Evolutionary conservation across 2,329 filamentous ascomycete genomes (phyloP).

Genomic region (Exophiala aquamarina): DNA sequence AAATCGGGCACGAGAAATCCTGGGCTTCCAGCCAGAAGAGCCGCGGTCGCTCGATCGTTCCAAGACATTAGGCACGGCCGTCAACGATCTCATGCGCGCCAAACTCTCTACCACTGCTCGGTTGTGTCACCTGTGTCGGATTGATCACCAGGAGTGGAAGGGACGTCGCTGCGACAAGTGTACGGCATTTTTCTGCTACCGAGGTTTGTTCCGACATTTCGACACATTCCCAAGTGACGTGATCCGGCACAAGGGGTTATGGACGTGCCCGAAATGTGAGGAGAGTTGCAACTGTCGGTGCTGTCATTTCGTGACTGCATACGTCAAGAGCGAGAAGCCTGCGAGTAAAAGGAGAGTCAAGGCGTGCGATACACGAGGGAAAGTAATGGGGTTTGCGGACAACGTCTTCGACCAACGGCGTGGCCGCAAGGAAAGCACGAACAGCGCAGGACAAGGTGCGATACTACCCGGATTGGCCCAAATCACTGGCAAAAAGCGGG

Average conservation of each 20-base stretch:
- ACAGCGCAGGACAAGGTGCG: not conserved
- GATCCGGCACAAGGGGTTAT: conserved; percentile 31
- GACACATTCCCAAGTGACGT: conserved; percentile 34
- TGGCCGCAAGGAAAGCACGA: conserved; percentile 25
- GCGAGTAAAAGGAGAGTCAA: conserved; percentile 34
- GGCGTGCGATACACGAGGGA: conserved; percentile 34
- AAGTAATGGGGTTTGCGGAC: conserved; percentile 37
- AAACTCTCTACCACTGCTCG: conserved; percentile 26
- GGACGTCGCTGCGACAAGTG: conserved; percentile 35
- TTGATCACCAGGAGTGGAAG: conserved; percentile 37
- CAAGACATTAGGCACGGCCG: conserved; percentile 32
- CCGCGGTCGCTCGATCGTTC: conserved; percentile 26
- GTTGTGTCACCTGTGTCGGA: conserved; percentile 38
- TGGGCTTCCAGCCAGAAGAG: conserved; percentile 29
- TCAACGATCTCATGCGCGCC: conserved; percentile 33
- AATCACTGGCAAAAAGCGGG: conserved; percentile 25
- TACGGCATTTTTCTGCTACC: conserved; percentile 38
- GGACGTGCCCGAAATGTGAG: conserved; percentile 37
- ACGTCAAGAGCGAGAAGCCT: conserved; percentile 36
- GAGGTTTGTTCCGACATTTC: conserved; percentile 38
- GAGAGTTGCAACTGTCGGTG: conserved; percentile 38
- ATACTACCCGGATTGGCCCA: conserved; percentile 14
- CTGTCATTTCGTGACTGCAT: conserved; percentile 36
- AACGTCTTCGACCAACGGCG: conserved; percentile 40
- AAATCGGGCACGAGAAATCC: conserved; percentile 29